Evolutionary conservation across 352 stramenopile genomes (phyloP).

Genomic region (Phytophthora chlamydospora): DNA sequence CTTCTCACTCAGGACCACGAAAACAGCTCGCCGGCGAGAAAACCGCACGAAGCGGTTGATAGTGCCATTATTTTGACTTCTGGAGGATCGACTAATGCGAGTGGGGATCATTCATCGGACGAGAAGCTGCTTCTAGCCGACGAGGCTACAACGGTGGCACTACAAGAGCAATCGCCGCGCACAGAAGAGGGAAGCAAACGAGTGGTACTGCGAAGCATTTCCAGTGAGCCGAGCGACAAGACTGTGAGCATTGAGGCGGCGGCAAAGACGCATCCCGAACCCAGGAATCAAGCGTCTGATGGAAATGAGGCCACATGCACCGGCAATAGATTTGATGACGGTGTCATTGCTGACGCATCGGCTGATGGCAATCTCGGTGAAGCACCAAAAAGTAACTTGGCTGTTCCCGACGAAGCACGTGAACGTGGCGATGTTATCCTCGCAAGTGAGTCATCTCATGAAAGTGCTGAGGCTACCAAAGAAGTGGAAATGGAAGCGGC

Average conservation of each 20-base stretch:
- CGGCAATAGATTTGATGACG: not conserved
- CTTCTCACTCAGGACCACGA: not conserved
- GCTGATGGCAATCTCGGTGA: constrained; percentile 1
- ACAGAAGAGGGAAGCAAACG: constrained; percentile 4
- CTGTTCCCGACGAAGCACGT: not conserved
- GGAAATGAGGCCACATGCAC: not conserved
- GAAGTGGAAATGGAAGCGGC: not conserved
- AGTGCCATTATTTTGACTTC: not conserved
- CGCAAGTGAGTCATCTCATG: not conserved
- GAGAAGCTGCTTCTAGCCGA: constrained; percentile 1
- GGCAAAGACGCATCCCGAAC: not conserved
- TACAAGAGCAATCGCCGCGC: not conserved
- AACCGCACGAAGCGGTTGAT: not conserved
- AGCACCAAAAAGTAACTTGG: not conserved
- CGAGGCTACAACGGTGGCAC: constrained; percentile 7
- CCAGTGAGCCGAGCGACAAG: constrained; percentile 1
- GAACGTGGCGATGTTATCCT: not conserved
- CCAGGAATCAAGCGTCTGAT: not conserved
- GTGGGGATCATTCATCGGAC: constrained; percentile 5
- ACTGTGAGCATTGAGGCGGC: not conserved
- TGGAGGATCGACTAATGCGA: not conserved
- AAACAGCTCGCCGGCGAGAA: not conserved
- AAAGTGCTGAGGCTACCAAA: not conserved
- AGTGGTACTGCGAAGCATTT: not conserved
- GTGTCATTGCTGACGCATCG: constrained; percentile 2